Evolutionary conservation across 139 green algal species (phyloP), one percentile per base, ranked within the genome.

Genomic region (Marvania coccoides): DNA sequence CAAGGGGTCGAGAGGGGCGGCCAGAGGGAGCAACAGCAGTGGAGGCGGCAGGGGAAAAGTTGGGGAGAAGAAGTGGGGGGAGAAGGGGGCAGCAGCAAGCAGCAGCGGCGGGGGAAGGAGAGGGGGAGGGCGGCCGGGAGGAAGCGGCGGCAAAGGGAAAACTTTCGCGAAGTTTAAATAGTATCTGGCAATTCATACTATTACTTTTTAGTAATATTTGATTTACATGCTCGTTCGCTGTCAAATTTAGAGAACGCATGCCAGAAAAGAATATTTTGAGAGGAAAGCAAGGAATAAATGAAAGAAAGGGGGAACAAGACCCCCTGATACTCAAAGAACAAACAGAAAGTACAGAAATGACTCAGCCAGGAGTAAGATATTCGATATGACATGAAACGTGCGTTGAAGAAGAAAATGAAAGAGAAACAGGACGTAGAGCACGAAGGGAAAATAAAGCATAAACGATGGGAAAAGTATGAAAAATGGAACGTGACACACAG

Each of bases 1-100:
- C 9, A 70, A 64, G 33, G 73, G 76, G 6, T 26, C n/a, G n/a
- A 64, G 2, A 61, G 79, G 1, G 79, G 79, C 14, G 76, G 69
- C 14, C 63, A 72, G 10, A 61, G 72, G 31, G 10, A 14, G 55
- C 39, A 61, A 47, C 36, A 47, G 39, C 31, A 45, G 53, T 38
- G 56, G 23, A 8, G 28, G 7, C 8, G 37, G 42, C 30, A 47
- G 38, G 15, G 29, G 53, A 9, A 38, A 29, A 3, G 8, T 13
- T 2, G 46, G 38, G 30, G 30, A 51, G 42, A 28, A 19, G 42
- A 28, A 51, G 42, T 51, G 42, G 42, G 19, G 42, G 42, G 19
- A 51, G 42, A 51, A 19, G 42, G 42, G 42, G 42, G 42, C 19
- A 19, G 19, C 19, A 51, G n/a, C n/a, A n/a, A n/a, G n/a, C n/a